phyloP scores from a whole-genome alignment of 2,329 filamentous ascomycete genomes.

The Stachybotrys chlorohalonatus region DNA sequence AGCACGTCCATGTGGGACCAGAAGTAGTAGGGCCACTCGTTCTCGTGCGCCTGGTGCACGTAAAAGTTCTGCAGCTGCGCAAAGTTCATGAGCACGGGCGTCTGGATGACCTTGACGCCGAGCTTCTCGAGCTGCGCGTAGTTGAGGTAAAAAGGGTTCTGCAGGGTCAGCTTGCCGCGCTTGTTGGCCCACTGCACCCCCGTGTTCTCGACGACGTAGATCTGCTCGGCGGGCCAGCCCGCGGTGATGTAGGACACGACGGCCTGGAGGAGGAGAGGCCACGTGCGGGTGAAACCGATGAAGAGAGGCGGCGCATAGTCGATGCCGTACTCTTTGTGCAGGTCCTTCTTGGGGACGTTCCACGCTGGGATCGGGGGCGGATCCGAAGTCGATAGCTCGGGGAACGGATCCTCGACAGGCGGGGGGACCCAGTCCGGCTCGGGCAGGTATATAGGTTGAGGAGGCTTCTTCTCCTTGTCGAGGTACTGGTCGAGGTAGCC shows the following conservation, averaged over 20 bases:
- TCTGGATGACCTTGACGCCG: conserved; percentile 40
- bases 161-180: conserved; percentile 34
- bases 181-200: conserved; percentile 45
- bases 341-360: conserved; percentile 29
- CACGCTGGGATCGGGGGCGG: conserved; percentile 31
- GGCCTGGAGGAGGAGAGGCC: conserved; percentile 44
- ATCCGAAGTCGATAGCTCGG: conserved; percentile 22
- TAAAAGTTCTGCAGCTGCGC: conserved; percentile 48
- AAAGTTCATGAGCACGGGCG: conserved; percentile 43
- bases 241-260: conserved; percentile 49
- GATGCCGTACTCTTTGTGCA: conserved; percentile 28
- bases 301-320: conserved; percentile 38
- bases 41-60: conserved; percentile 32
- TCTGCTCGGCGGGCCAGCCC: conserved; percentile 47
- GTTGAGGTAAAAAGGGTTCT: conserved; percentile 50
- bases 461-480: conserved; percentile 4
- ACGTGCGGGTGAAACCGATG: conserved; percentile 50
- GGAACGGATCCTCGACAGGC: conserved; percentile 32
- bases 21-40: conserved; percentile 40
- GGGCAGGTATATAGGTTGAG: conserved; percentile 21
- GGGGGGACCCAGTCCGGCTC: conserved; percentile 22
- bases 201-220: conserved; percentile 52
- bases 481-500: conserved; percentile 3
- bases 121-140: conserved; percentile 39
- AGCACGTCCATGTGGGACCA: conserved; percentile 50